Conservation (phyloP, 2,329 filamentous ascomycete species). For the Fusarium sp. region DNA sequence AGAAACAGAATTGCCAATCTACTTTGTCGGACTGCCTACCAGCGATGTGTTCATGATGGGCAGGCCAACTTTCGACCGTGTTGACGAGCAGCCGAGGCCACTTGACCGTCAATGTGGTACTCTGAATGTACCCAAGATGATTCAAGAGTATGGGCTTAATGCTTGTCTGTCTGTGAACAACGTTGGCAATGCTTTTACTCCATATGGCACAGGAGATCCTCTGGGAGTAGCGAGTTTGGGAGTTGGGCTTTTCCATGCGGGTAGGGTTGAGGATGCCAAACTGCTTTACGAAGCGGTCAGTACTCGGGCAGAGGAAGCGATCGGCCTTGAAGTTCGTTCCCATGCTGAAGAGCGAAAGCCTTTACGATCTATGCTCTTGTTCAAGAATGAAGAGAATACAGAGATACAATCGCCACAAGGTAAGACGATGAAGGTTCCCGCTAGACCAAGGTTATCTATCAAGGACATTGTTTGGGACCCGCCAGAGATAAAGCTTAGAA, state of each 20-base stretch:
- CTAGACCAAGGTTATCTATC: conserved; percentile 2
- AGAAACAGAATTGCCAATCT: background rate
- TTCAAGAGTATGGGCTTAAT: background rate
- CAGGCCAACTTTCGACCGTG: background rate
- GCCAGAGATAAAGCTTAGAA: conserved; percentile 1
- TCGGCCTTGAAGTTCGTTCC: fast-evolving
- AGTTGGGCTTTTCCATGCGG: conserved; percentile 9
- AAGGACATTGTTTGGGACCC: conserved; percentile 18
- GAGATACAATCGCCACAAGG: background rate
- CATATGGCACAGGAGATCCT: conserved; percentile 7
- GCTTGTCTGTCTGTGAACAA: conserved; percentile 8
- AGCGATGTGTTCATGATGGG: conserved; percentile 26
- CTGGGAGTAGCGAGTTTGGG: conserved; percentile 3
- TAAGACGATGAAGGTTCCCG: background rate
- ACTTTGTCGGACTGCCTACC: conserved; percentile 13
- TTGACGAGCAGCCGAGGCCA: fast-evolving
- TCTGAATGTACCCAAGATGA: conserved; percentile 10
- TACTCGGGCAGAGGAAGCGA: conserved; percentile 1
- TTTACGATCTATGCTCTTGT: background rate
- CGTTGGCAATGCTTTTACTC: conserved; percentile 5
- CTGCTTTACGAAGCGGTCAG: conserved; percentile 10
- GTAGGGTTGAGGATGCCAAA: background rate
- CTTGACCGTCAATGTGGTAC: conserved; percentile 18
- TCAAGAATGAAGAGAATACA: background rate
- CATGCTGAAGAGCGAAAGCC: background rate